A percentile compares a stretch with the other conserved stretches of the same genome.
Evolutionary conservation across 2,329 filamentous ascomycete genomes (phyloP).

Genomic region (Phialemoniopsis sp.): DNA sequence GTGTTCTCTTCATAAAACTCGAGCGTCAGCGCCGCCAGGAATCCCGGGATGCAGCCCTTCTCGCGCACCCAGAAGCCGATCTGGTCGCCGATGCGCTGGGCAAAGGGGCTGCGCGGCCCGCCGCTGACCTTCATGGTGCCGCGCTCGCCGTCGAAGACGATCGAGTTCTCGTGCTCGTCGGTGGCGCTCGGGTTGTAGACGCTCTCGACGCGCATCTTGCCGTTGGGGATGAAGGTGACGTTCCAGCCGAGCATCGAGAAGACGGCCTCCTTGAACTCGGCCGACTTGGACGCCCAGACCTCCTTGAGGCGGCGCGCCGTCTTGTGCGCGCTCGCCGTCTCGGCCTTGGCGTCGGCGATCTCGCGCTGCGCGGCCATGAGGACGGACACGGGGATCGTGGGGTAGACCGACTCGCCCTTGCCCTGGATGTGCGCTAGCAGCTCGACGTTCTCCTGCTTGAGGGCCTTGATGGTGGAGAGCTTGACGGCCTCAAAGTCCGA

Average conservation of each 20-base stretch:
- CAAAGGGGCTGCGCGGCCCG: conserved; percentile 82
- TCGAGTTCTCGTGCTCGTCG: conserved; percentile 68
- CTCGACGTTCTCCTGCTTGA: conserved; percentile 80
- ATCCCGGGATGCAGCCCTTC: conserved; percentile 88
- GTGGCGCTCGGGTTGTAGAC: conserved; percentile 71
- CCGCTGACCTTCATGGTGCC: conserved; percentile 98
- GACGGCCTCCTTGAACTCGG: conserved; percentile 94
- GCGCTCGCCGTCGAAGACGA: conserved; percentile 86
- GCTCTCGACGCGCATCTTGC: conserved; percentile 86
- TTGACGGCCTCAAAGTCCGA: conserved; percentile 83
- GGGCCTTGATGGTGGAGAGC: conserved; percentile 68
- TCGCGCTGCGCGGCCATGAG: conserved; percentile 73
- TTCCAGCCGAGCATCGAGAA: conserved; percentile 91
- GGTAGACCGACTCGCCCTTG: conserved; percentile 31
- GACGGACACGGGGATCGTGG: conserved; percentile 71
- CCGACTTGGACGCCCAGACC: conserved; percentile 85
- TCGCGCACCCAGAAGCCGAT: conserved; percentile 97
- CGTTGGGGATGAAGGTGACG: conserved; percentile 94
- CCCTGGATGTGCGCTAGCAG: conserved; percentile 68
- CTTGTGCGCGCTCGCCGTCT: conserved; percentile 74
- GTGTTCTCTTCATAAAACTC: conserved; percentile 81
- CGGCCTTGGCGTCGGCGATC: conserved; percentile 65
- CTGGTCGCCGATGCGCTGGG: conserved; percentile 75
- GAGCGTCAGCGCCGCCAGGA: conserved; percentile 83
- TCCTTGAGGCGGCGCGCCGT: conserved; percentile 82